Percentiles rank a stretch among this genome's conserved stretches.
Conservation (phyloP, 257 asterid genomes). For the Leptodermis oblonga region DNA sequence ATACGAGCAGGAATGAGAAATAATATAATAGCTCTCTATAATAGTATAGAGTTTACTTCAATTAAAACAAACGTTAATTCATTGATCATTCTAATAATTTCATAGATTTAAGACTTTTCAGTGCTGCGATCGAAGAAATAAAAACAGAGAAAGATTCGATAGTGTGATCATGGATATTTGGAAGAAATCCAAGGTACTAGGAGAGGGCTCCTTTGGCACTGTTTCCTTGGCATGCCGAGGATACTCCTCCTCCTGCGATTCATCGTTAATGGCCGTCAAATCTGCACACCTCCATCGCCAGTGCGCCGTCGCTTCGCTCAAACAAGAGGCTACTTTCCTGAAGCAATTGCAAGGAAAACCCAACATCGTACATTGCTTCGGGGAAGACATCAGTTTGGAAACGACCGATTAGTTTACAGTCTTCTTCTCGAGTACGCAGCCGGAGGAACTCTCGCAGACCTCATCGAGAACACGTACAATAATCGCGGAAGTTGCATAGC, state of each 20-base stretch:
- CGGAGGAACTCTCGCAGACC: constrained; percentile 4
- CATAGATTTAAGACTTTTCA: too few species aligned
- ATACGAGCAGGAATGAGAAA: too few species aligned
- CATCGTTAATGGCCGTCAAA: not conserved
- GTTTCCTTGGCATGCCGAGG: not conserved
- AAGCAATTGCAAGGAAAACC: not conserved
- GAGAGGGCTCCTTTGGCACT: not conserved
- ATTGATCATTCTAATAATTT: too few species aligned
- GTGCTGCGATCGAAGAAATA: too few species aligned
- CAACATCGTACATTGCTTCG: constrained; percentile 2
- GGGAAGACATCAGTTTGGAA: not conserved
- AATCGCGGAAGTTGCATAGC: not conserved
- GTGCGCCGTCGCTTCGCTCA: not conserved
- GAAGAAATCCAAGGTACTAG: too few species aligned
- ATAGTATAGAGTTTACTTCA: too few species aligned
- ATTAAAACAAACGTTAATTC: too few species aligned
- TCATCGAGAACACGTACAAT: not conserved
- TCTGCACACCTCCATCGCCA: not conserved
- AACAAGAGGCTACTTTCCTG: not conserved
- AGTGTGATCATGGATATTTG: too few species aligned
- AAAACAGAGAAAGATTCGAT: too few species aligned
- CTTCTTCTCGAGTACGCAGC: constrained; percentile 7
- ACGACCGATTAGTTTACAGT: not conserved
- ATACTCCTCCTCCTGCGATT: not conserved
- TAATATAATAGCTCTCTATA: too few species aligned